Evolutionary conservation across 441 rosid species (phyloP).

Genomic region (Hypseocharis bilobata): DNA sequence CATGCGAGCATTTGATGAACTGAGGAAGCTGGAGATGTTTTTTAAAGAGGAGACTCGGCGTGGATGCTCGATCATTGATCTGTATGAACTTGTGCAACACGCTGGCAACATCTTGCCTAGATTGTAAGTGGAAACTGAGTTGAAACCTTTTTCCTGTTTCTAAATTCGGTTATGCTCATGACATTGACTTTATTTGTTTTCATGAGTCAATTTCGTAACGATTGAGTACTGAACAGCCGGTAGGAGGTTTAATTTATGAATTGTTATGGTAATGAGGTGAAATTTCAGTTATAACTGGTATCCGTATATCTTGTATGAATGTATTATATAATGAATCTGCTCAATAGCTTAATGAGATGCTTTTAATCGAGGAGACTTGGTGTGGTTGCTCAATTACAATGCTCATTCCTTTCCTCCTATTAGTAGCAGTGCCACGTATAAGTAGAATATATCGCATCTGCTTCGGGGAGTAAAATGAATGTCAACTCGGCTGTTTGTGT

Average conservation of each 20-base stretch:
- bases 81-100: conserved; percentile 91
- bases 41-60: conserved; percentile 89
- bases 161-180: background rate
- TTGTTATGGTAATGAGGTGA: background rate
- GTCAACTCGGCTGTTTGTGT: background rate
- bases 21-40: conserved; percentile 85
- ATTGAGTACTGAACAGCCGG: background rate
- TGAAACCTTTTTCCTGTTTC: background rate
- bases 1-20: conserved; percentile 94
- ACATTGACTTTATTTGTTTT: too few species aligned
- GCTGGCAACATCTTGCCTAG: conserved; percentile 97
- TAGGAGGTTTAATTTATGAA: background rate
- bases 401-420: background rate
- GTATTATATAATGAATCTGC: background rate
- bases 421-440: background rate
- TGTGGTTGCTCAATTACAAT: background rate
- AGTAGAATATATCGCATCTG: background rate
- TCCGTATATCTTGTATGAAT: background rate
- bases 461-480: background rate
- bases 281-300: background rate
- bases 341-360: background rate
- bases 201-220: background rate
- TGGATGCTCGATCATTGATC: conserved; percentile 86
- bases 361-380: background rate
- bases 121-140: conserved; percentile 43